Evolutionary conservation across 2,329 filamentous ascomycete species (phyloP).

Genomic region (Scedosporium aurantiacum): DNA sequence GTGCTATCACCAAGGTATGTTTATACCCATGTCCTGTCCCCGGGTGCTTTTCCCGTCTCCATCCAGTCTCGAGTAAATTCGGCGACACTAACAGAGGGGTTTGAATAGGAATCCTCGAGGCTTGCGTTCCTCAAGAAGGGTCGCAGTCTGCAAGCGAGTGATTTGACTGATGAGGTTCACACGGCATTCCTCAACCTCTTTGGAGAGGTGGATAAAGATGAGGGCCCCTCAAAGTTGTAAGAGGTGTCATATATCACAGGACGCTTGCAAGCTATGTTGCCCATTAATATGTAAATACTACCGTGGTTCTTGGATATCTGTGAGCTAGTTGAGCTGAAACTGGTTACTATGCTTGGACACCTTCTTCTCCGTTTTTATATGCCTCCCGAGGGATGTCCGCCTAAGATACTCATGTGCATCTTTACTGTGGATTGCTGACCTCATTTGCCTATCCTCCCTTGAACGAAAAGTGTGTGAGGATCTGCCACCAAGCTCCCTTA

Average conservation of each 20-base stretch:
- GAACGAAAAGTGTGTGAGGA: no score
- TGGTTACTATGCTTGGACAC: no score
- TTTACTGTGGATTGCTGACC: no score
- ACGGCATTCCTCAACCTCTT: constrained; percentile 69
- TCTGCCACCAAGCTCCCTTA: no score
- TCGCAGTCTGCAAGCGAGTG: constrained; percentile 80
- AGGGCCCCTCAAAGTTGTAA: constrained; percentile 22
- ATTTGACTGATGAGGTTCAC: constrained; percentile 85
- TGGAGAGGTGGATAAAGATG: constrained; percentile 50
- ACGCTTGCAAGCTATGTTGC: not conserved
- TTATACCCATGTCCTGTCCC: not conserved
- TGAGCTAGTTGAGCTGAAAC: no score
- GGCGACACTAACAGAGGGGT: not conserved
- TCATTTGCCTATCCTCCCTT: no score
- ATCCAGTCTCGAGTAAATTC: not conserved
- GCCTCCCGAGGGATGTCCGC: no score
- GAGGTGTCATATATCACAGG: not conserved
- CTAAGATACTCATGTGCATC: no score
- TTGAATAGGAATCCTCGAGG: constrained; percentile 61
- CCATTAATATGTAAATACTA: no score
- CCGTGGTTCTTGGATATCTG: no score
- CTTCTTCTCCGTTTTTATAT: no score
- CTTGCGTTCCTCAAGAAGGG: constrained; percentile 79
- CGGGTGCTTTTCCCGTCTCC: not conserved
- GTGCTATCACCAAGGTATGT: constrained; percentile 69